phyloP scores from a whole-genome alignment of 148 eudicot species.

The Vaccinium darrowii region DNA sequence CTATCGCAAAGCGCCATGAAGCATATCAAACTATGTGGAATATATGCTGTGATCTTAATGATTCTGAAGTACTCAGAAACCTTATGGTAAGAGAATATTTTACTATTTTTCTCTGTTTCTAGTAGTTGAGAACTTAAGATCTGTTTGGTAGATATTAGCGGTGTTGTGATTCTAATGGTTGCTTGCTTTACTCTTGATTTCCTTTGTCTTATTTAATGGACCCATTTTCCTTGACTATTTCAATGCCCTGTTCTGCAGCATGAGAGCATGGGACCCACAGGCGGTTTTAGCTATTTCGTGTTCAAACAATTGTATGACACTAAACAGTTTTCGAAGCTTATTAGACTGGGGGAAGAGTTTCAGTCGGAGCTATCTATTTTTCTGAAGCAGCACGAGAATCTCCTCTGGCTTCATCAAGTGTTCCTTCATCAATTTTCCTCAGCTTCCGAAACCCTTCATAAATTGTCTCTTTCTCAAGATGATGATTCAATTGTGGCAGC shows the following conservation, averaged over 20 bases:
- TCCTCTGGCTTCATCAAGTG: constrained; percentile 88
- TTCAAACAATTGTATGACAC: constrained; percentile 69
- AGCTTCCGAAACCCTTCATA: constrained; percentile 85
- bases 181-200: not conserved
- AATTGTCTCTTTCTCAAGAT: constrained; percentile 68
- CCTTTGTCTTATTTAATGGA: constrained; percentile 11
- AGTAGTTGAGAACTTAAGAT: not conserved
- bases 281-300: constrained; percentile 86
- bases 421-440: constrained; percentile 65
- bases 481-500: constrained; percentile 28
- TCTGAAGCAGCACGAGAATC: constrained; percentile 70
- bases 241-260: constrained; percentile 46
- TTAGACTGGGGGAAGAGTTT: constrained; percentile 94
- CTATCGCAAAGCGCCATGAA: constrained; percentile 81
- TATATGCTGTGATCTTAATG: constrained; percentile 81
- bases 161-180: constrained; percentile 1
- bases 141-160: not conserved
- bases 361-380: constrained; percentile 69
- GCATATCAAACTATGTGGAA: constrained; percentile 83
- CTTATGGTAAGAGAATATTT: constrained; percentile 60
- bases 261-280: constrained; percentile 91
- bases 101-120: not conserved
- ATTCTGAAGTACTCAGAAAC: constrained; percentile 67
- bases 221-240: constrained; percentile 2
- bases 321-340: constrained; percentile 67